A percentile compares a stretch with the other conserved stretches of the same genome.
Conservation (phyloP, 1,284 basidiomycete genomes). For the Heterobasidion occidentale region DNA sequence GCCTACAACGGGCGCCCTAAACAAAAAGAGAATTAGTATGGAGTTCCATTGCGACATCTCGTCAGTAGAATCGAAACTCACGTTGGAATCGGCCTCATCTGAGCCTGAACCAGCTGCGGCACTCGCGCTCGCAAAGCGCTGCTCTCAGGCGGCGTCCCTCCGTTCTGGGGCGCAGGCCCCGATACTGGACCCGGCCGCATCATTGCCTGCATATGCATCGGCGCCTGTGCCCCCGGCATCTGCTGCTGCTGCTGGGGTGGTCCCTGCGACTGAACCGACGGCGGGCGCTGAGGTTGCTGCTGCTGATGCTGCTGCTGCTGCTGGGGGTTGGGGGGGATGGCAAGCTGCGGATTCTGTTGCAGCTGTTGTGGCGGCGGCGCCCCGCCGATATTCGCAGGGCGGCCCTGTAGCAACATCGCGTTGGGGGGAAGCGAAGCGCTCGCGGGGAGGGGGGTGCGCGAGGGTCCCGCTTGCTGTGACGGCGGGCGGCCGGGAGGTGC, state of each 20-base stretch:
- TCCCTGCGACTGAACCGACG: background rate
- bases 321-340: background rate
- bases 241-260: background rate
- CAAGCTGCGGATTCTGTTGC: background rate
- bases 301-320: background rate
- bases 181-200: background rate
- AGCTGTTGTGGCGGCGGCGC: slow-evolving; percentile 26
- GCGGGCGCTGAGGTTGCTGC: background rate
- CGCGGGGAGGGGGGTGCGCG: slow-evolving; percentile 26
- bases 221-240: background rate
- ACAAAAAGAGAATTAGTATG: background rate
- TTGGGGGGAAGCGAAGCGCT: slow-evolving; percentile 26
- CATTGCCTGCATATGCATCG: background rate
- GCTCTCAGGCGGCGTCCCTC: background rate
- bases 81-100: background rate
- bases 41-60: background rate
- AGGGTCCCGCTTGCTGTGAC: slow-evolving; percentile 16
- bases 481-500: slow-evolving; percentile 13
- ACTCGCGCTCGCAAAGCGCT: background rate
- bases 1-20: slow-evolving; percentile 25
- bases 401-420: slow-evolving; percentile 10
- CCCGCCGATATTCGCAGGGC: slow-evolving; percentile 15
- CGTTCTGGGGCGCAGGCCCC: background rate
- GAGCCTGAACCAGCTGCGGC: background rate
- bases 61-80: background rate